Evolutionary conservation across 2,329 filamentous ascomycete genomes (phyloP), one percentile per base, ranked within the genome.

Genomic region (Fusarium sp.): DNA sequence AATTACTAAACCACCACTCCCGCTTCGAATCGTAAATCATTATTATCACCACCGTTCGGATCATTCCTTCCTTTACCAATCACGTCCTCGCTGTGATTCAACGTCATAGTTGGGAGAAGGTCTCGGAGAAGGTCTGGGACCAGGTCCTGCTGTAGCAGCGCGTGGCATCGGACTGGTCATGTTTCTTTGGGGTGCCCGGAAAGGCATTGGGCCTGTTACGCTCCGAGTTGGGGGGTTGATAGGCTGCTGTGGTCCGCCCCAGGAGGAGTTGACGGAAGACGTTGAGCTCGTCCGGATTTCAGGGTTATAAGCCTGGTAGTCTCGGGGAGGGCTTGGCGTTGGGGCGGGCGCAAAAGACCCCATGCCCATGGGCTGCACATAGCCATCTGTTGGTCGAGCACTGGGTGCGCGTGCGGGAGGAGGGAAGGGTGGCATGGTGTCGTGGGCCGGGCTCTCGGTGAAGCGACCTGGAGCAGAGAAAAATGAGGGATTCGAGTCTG

Each of bases 111-210:
- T 78, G 9, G 75, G 75, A 31, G 67, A 70, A 18, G 68, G 71
- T 36, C 75, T 78, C 8, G 75, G 75, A 29, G 67, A 70, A n/a
- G 68, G 71, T 38, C 75, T 70, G 51, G 72, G 68, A 29, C 70
- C 71, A 23, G 73, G 71, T 8, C 64, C 67, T 13, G 67, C 64
- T 31, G 56, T 65, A 44, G 65, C 70, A 38, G 72, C 74, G 46
- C 77, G 73, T 13, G 79, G 77, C 58, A 80, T 71, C 4, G 82
- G 81, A 4, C 80, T 81, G 20, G 83, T 85, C 79, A 84, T 80
- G 60, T 81, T 84, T 55, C 84, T 79, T 67, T 81, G 81, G 27
- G 79, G 72, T 36, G 78, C 78, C 25, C 78, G 70, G 9, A 74
- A 72, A 25, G 78, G 75, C 13, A 79, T 68, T 4, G 79, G 79